Evolutionary conservation across 2,329 filamentous ascomycete species (phyloP), one percentile per base, ranked within the genome.

Genomic region (Neofusicoccum cordaticola): DNA sequence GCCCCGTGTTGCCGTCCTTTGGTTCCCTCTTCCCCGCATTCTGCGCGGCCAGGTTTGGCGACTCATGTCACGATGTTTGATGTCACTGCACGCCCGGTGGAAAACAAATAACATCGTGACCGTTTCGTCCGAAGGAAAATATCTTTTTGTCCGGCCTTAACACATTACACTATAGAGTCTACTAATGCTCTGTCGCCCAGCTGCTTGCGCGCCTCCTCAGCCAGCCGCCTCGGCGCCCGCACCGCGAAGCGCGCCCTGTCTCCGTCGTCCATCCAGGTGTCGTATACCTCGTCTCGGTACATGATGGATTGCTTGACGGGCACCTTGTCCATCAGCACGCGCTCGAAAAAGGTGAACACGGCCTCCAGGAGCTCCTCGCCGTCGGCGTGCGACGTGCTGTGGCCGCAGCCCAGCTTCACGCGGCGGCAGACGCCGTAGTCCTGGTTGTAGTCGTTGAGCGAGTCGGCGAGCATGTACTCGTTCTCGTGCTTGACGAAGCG

Each of bases 331-430:
- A 65, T 67, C 39, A 79, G 69, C 2, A 78, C 73, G 31, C 69
- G 66, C 51, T 69, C 65, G 53, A 78, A 77, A 19, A 79, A 68
- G 2, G 63, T 65, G 63, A 72, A 70, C 15, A 79, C 71, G 35
- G 73, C 70, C 7, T 72, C 65, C 58, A 81, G 68, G 63, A 78
- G 75, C 35, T 73, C 68, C 61, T 75, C 75, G 2, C 73, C 78
- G 68, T 80, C 77, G 1, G 68, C 75, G 9, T 68, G 66, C 39
- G 72, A 69, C 1, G 78, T 81, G 34, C 75, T 69, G 69, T 81
- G 78, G 1, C 77, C 78, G 63, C 75, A 74, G 50, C 71, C 71
- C 51, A 78, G 66, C 65, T 68, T 72, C 34, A 73, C 68, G 47
- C 65, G 64, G 15, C 64, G 64, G 2, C 70, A 39, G 8, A 73